Evolutionary conservation across 805 yeast species (phyloP), one percentile per base, ranked within the genome.

Genomic region (Saturnispora mendoncae): DNA sequence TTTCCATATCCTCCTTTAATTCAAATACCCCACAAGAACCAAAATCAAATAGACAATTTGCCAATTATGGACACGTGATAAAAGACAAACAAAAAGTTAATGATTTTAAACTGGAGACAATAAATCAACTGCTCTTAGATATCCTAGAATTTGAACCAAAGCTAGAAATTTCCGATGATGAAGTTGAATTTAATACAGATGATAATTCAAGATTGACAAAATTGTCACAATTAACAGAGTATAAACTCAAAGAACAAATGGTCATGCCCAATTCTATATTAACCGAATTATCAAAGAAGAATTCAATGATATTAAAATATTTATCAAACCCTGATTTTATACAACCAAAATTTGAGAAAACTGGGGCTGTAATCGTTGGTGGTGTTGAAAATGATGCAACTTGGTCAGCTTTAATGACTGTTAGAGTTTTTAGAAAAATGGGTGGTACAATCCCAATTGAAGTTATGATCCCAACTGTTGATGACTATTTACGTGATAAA

Each of bases 331-430:
- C 27, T 9, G 30, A 27, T 9, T 28, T 36, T 27, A 18, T 14
- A 10, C 31, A 23, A 23, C 33, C 41, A 14, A n/a, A 25, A 20
- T 26, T 33, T 17, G 29, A 33, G 13, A 64, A 69, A 46, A 6
- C 25, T 14, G 88, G 87, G 17, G 77, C 80, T 20, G 78, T 80
- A 1, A 76, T 75, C 41, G 75, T 79, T 17, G 88, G 85, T 36
- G 85, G 86, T 7, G 20, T 23, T 4, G 13, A 38, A 2, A 82
- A 85, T 10, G 57, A 66, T 19, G 65, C 65, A 36, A 77, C 82
- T 40, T 72, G 84, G 73, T 59, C 79, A 34, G 69, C 84, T 2
- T 60, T 78, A 15, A 52, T 77, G 4, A 70, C 80, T 7, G 65
- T 80, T 25, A 66, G 72, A 53, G 61, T 67, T 51, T 58, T 70